Base-by-base conservation (phyloP, 805 yeast species). In the Lachancea dasiensis region DNA sequence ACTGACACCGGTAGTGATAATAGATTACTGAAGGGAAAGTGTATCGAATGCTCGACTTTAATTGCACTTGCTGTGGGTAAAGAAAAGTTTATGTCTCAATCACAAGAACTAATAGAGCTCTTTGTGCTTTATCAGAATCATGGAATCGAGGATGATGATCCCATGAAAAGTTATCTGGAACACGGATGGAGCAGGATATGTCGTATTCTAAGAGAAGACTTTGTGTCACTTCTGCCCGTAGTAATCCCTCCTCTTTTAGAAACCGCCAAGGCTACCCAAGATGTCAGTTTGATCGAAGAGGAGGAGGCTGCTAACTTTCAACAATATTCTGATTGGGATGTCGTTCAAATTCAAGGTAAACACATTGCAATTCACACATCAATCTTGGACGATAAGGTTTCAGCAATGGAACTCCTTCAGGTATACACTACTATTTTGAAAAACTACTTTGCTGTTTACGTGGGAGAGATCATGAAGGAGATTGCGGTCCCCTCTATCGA, bases 171-270 rank as follows among this genome's bases (percentile, higher is more conserved):
- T 32, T 89, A 86, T 51, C 69, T 92, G 47, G 95, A 86, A 50
- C 95, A 86, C 58, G 96, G 95, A 31, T 92, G 98, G 98, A 86
- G 92, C 39, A 77, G 97, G 53, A 73, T 92, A 31, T 92, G 98
- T 58, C 74, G 82, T 49, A 76, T 90, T 36, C 69, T 90, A 27
- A 95, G 96, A 17, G 72, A 71, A 43, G 95, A 86, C 31, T 92
- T 92, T 58, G 63, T 86, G 43, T 95, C 95, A 10, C 81, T 76
- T 49, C 68, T 92, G 43, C 83, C 86, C 22, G 75, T 75, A 8
- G 96, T 92, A 24, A 71, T 92, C 56, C 97, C 97, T 19, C 89
- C 95, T n/a, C 67, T 92, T 40, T 61, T 92, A 39, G 73, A 70
- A 38, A 81, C 89, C 25, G 98, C 97, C 6, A 86, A 79, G 55